A percentile compares a stretch with the other conserved stretches of the same genome.
Conservation (phyloP, 768 basidiomycete genomes). For the Hirschioporus abietinus region DNA sequence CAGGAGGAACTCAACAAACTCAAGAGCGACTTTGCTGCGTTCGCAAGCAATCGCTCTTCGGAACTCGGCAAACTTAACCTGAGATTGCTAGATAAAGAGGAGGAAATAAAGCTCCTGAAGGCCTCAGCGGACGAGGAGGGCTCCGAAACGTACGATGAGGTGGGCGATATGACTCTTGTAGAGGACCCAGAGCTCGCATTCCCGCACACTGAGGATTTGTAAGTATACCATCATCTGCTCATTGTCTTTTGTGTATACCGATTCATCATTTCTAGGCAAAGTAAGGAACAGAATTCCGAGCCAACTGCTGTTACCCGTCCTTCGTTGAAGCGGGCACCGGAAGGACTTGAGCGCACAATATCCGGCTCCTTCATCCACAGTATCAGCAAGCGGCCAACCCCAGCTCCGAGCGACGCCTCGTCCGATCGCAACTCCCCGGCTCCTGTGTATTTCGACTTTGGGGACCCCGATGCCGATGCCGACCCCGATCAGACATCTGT, state of each 20-base stretch:
- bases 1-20: background rate
- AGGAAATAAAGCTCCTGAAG: background rate
- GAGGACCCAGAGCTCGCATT: background rate
- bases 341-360: slow-evolving; percentile 31
- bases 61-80: background rate
- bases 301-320: background rate
- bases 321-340: background rate
- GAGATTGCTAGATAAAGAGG: background rate
- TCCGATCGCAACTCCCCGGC: slow-evolving; percentile 17
- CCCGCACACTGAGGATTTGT: background rate
- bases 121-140: background rate
- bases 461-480: slow-evolving; percentile 15
- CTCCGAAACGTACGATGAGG: background rate
- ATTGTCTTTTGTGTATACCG: background rate
- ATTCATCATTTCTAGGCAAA: background rate
- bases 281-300: background rate
- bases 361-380: slow-evolving; percentile 44
- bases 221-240: background rate
- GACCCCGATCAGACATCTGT: slow-evolving; percentile 11
- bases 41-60: background rate
- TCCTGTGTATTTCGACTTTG: slow-evolving; percentile 15
- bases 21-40: background rate
- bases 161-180: background rate
- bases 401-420: slow-evolving; percentile 33
- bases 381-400: slow-evolving; percentile 45